Evolutionary conservation across 805 yeast genomes (phyloP).

Genomic region (Ogataea saltuana): DNA sequence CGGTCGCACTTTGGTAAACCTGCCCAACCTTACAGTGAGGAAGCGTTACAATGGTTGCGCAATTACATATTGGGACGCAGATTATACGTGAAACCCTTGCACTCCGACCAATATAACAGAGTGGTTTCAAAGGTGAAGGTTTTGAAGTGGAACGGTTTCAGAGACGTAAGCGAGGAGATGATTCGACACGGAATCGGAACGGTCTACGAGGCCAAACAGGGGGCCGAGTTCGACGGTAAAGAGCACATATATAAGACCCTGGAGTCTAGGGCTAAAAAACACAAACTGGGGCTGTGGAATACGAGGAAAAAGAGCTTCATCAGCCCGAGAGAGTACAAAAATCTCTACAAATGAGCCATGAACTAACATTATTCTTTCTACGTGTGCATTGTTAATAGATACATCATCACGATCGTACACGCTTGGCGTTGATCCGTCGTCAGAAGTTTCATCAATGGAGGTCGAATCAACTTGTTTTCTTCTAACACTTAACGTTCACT

Average conservation of each 20-base stretch:
- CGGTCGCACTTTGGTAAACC: constrained; percentile 92
- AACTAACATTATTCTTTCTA: too few relatives aligned
- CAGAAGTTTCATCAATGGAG: background rate
- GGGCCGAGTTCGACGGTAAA: constrained; percentile 84
- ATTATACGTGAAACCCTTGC: constrained; percentile 74
- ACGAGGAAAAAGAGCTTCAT: constrained; percentile 52
- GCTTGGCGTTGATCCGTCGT: too few relatives aligned
- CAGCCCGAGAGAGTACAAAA: constrained; percentile 83
- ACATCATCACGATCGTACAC: too few relatives aligned
- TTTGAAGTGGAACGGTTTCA: constrained; percentile 63
- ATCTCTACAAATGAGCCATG: constrained; percentile 32
- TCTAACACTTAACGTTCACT: constrained; percentile 72
- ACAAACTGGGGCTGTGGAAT: constrained; percentile 73
- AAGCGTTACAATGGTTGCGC: constrained; percentile 79
- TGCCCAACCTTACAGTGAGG: constrained; percentile 84
- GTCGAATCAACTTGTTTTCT: background rate
- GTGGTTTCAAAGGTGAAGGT: constrained; percentile 76
- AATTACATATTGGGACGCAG: constrained; percentile 61
- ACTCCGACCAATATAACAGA: constrained; percentile 85
- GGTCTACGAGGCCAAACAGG: constrained; percentile 78
- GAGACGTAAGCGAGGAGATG: constrained; percentile 89
- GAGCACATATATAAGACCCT: constrained; percentile 58
- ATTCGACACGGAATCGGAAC: constrained; percentile 78
- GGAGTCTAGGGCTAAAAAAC: constrained; percentile 59
- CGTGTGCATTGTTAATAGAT: constrained; percentile 1